Evolutionary conservation across 2,329 filamentous ascomycete genomes (phyloP).

Genomic region (Phaeosphaeria sp.): DNA sequence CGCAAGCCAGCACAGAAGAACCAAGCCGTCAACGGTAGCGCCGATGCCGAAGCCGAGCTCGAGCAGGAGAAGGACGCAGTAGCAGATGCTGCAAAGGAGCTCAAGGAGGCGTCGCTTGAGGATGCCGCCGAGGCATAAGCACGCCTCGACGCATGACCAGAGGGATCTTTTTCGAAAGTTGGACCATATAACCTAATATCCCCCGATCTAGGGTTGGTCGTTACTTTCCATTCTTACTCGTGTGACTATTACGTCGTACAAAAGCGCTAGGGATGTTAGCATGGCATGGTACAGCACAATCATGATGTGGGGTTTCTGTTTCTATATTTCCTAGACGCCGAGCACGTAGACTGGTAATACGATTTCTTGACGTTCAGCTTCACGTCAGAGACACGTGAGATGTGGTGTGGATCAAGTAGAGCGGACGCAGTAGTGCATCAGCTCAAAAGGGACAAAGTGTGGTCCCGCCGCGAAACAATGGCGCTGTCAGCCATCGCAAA

Average conservation of each 20-base stretch:
- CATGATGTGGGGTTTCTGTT: constrained; percentile 20
- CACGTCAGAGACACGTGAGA: not conserved
- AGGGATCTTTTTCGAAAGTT: constrained; percentile 17
- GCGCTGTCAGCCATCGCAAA: not conserved
- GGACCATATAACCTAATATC: constrained; percentile 25
- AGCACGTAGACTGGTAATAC: constrained; percentile 29
- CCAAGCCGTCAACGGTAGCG: constrained; percentile 59
- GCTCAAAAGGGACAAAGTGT: not conserved
- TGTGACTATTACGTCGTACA: constrained; percentile 16
- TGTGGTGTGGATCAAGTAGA: no score
- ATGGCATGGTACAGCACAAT: constrained; percentile 27
- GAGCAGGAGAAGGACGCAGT: constrained; percentile 66
- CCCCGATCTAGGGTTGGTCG: constrained; percentile 22
- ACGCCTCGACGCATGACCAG: constrained; percentile 6
- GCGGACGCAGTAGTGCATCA: not conserved
- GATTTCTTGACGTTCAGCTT: constrained; percentile 17
- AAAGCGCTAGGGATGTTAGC: constrained; percentile 21
- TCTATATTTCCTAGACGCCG: constrained; percentile 20
- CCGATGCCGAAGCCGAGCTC: constrained; percentile 61
- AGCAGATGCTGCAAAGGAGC: constrained; percentile 64
- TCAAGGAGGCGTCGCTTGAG: constrained; percentile 67
- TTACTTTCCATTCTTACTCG: constrained; percentile 25
- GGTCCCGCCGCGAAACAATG: constrained; percentile 1
- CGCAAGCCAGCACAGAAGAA: constrained; percentile 62
- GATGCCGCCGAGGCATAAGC: constrained; percentile 33